These are phyloP conservation scores for Erucastrum elatum DNA, from an alignment of 345 rosid genomes.

Conservation along the genomic window DNA sequence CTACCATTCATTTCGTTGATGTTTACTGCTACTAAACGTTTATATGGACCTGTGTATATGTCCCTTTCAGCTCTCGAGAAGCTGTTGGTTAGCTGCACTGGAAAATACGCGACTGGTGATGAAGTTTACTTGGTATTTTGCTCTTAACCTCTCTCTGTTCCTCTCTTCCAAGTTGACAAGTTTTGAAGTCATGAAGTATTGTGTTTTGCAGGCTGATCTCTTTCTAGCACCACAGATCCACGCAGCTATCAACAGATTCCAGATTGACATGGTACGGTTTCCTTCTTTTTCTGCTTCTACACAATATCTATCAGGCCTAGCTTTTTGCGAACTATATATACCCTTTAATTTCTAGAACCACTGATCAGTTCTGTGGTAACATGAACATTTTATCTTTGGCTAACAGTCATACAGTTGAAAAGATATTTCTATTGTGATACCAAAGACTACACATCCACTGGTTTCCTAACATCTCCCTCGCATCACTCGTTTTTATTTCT, in stretches of 20 bases:
- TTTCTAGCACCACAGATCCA: constrained; percentile 73
- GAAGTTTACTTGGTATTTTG: constrained; percentile 62
- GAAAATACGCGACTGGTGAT: constrained; percentile 77
- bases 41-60: neutral
- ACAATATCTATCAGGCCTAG: neutral
- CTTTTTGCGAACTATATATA: too few relatives aligned
- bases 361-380: too few relatives aligned
- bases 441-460: too few relatives aligned
- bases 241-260: constrained; percentile 52
- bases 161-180: neutral
- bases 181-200: constrained; percentile 4
- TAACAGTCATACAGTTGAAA: too few relatives aligned
- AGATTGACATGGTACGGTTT: constrained; percentile 64
- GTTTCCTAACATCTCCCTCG: too few relatives aligned
- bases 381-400: neutral
- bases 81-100: constrained; percentile 58
- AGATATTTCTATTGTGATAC: too few relatives aligned
- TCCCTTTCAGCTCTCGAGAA: constrained; percentile 65
- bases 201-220: constrained; percentile 67
- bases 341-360: too few relatives aligned
- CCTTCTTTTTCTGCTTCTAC: neutral
- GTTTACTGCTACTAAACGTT: neutral
- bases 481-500: too few relatives aligned
- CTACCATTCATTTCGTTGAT: constrained; percentile 1
- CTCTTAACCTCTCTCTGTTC: neutral